Evolutionary conservation across 768 basidiomycete genomes (phyloP).

Genomic region (Rhodotorula babjevae): DNA sequence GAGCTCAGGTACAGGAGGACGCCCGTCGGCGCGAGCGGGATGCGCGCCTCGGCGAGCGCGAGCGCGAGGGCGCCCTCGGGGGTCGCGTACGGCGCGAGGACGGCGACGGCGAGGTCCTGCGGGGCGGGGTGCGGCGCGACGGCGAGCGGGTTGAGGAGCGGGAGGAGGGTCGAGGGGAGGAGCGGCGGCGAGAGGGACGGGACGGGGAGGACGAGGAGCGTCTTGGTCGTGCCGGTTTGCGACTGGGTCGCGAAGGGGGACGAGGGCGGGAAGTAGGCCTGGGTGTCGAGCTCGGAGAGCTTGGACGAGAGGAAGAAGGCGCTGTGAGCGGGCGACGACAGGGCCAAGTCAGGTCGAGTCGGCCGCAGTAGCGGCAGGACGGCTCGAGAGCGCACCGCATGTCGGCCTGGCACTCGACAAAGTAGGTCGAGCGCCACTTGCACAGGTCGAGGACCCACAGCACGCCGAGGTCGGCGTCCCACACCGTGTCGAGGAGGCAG

Average conservation of each 20-base stretch:
- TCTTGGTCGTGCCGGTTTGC: neutral
- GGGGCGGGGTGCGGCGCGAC: neutral
- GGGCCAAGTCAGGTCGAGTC: neutral
- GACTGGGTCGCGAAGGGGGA: neutral
- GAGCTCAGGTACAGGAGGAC: slow-evolving; percentile 24
- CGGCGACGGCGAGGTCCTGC: too few species aligned
- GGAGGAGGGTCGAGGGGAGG: neutral
- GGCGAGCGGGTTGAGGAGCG: neutral
- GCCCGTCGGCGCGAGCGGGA: slow-evolving; percentile 16
- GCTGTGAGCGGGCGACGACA: neutral
- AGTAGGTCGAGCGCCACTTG: slow-evolving; percentile 25
- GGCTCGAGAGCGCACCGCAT: slow-evolving; percentile 16
- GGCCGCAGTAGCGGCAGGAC: neutral
- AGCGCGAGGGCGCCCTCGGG: neutral
- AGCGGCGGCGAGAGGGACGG: neutral
- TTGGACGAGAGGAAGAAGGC: slow-evolving; percentile 36
- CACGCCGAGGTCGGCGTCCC: slow-evolving; percentile 6
- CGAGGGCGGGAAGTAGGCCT: slow-evolving; percentile 1
- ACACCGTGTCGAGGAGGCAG: slow-evolving; percentile 30
- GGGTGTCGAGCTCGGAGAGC: slow-evolving; percentile 28
- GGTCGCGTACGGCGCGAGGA: neutral
- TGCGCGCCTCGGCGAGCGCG: neutral
- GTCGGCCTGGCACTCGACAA: slow-evolving; percentile 22
- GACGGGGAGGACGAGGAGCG: slow-evolving; percentile 19
- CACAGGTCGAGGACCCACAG: slow-evolving; percentile 33